These are phyloP conservation scores for Baudoinia panamericana DNA, from an alignment of 495 filamentous ascomycete genomes.

Conservation along the genomic window DNA sequence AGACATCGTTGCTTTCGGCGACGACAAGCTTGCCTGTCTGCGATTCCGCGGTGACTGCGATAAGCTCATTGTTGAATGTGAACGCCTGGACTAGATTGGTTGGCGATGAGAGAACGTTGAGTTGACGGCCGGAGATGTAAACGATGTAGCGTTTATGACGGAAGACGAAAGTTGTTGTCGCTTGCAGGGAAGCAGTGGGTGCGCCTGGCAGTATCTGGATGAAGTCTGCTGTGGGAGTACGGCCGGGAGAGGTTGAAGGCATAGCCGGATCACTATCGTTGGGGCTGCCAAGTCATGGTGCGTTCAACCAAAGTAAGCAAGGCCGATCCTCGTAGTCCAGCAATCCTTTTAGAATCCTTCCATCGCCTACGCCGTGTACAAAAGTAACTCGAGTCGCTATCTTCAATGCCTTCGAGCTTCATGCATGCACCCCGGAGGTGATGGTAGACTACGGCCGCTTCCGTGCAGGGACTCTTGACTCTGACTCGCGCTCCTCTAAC, in stretches of 20 bases:
- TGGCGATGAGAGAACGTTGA: slow-evolving; percentile 52
- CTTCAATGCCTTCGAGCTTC: too few relatives aligned
- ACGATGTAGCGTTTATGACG: slow-evolving; percentile 26
- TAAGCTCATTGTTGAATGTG: slow-evolving; percentile 54
- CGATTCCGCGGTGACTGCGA: slow-evolving; percentile 8
- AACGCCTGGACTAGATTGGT: slow-evolving; percentile 52
- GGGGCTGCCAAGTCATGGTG: background rate
- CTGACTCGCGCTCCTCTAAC: too few relatives aligned
- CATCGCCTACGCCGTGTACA: too few relatives aligned
- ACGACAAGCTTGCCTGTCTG: slow-evolving; percentile 64
- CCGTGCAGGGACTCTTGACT: too few relatives aligned
- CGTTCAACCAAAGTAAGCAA: too few relatives aligned
- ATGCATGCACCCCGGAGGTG: too few relatives aligned
- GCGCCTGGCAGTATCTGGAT: slow-evolving; percentile 15
- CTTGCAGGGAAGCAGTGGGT: slow-evolving; percentile 10
- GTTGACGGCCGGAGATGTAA: slow-evolving; percentile 79
- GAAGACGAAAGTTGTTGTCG: slow-evolving; percentile 11
- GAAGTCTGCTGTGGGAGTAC: slow-evolving; percentile 9
- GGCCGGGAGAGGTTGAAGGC: slow-evolving; percentile 15
- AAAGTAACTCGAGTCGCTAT: too few relatives aligned
- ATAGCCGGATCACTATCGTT: slow-evolving; percentile 7
- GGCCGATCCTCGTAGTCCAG: too few relatives aligned
- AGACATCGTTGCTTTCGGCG: slow-evolving; percentile 9
- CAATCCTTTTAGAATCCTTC: too few relatives aligned
- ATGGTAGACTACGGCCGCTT: too few relatives aligned